Percentiles rank a stretch among this genome's conserved stretches.
phyloP scores from a whole-genome alignment of 2,329 filamentous ascomycete genomes.

The Hypoxylon sp. region DNA sequence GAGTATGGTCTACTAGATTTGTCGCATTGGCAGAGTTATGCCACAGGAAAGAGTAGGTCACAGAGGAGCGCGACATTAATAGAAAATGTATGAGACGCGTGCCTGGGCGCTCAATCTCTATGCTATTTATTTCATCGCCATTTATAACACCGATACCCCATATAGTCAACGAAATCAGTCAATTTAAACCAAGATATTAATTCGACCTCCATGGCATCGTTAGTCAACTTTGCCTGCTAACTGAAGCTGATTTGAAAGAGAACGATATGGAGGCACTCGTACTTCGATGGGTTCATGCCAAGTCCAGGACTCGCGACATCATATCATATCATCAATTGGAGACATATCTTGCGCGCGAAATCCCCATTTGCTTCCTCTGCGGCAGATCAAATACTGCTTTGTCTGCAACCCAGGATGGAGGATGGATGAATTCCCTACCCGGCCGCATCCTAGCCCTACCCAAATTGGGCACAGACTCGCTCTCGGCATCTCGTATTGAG shows the following conservation, averaged over 20 bases:
- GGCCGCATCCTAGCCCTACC: slow-evolving; percentile 12
- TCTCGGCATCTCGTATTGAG: slow-evolving; percentile 15
- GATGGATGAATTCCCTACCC: slow-evolving; percentile 8
- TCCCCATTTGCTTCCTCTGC: not conserved
- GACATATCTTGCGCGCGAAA: not conserved
- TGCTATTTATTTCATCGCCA: slow-evolving; percentile 8
- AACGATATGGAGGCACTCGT: not conserved
- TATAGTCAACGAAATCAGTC: slow-evolving; percentile 12
- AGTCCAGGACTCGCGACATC: not conserved
- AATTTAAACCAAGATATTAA: slow-evolving; percentile 10
- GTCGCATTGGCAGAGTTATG: slow-evolving; percentile 12
- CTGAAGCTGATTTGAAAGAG: not conserved
- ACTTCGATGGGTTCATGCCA: not conserved
- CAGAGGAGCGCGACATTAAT: slow-evolving; percentile 5
- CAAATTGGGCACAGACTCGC: slow-evolving; percentile 13
- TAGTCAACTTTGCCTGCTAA: not conserved
- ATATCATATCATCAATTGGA: not conserved
- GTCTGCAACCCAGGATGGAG: slow-evolving; percentile 2
- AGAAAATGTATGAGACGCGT: slow-evolving; percentile 24
- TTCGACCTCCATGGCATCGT: not conserved
- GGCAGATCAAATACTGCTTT: not conserved
- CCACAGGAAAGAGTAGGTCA: slow-evolving; percentile 21
- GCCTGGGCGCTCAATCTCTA: slow-evolving; percentile 4
- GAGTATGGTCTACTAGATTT: slow-evolving; percentile 31
- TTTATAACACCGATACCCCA: slow-evolving; percentile 23